Evolutionary conservation across 2,329 filamentous ascomycete genomes (phyloP), one percentile per base, ranked within the genome.

Genomic region (Peltaster fructicola): DNA sequence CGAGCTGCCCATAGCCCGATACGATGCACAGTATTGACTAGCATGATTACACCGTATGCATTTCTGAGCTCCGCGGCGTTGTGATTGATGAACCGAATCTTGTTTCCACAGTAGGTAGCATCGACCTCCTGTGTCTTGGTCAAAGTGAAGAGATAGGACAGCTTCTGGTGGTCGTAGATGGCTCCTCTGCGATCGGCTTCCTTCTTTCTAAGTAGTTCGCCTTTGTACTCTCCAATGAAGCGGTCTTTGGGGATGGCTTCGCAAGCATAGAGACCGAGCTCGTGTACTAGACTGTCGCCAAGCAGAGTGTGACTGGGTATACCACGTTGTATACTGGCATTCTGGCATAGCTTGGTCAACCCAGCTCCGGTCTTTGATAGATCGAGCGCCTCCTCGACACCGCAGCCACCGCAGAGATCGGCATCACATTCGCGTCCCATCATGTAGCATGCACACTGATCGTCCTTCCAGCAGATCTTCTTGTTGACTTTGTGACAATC

Each of bases 11-110:
- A 70, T 38, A 88, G 75, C 21, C 71, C 75, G 44, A 88, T 80
- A 8, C 80, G 67, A 37, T 73, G 42, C 2, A 78, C 72, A 13
- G 73, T 73, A 38, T 80, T 79, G 30, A 80, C 78, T 24, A 79
- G 67, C 9, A 75, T 49, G 26, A 80, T 73, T 30, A 66, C 65
- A 2, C 76, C 65, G 34, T 72, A 68, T 42, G 72, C 71, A 26
- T 74, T 76, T 44, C 35, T 55, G 39, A 46, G 48, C 31, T 55
- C 54, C 31, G 60, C 54, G 23, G 60, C 56, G 2, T 75, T 72
- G 39, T 85, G 77, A 47, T 90, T 88, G 47, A 88, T 80, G 50
- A 82, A 88, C 4, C 80, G 69, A 22, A 75, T 73, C 34, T 84
- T 71, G 45, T 85, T 88, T 24, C 79, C 79, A 35, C 75, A 75